Evolutionary conservation across 2,329 filamentous ascomycete genomes (phyloP).

Genomic region (Sclerotinia trifoliorum): DNA sequence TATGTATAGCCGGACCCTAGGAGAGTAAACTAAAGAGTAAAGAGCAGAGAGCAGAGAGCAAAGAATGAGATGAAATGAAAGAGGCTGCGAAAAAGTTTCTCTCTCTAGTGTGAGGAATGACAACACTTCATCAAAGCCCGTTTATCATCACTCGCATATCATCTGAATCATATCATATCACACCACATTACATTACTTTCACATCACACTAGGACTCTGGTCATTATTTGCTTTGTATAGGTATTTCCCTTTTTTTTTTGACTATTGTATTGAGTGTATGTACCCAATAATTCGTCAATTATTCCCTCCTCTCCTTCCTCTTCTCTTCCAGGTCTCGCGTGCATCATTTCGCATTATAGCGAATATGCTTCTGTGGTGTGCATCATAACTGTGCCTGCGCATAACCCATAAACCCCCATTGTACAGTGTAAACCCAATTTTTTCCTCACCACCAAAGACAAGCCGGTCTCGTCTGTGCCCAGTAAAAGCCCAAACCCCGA

Average conservation of each 20-base stretch:
- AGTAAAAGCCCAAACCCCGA: conserved; percentile 7
- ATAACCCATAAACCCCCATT: conserved; percentile 2
- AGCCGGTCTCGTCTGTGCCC: conserved; percentile 6
- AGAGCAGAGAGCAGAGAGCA: neutral
- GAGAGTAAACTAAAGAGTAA: too few relatives aligned
- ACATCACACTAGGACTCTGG: neutral
- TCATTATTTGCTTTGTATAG: neutral
- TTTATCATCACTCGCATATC: neutral
- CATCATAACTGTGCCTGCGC: conserved; percentile 6
- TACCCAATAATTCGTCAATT: neutral
- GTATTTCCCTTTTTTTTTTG: neutral
- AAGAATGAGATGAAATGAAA: neutral
- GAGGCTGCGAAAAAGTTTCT: neutral
- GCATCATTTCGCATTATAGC: neutral
- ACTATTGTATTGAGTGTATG: conserved; percentile 3
- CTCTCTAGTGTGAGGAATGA: neutral
- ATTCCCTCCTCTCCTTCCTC: neutral
- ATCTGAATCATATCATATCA: neutral
- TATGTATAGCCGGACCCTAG: too few relatives aligned
- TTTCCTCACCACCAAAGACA: conserved; percentile 7
- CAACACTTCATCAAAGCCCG: conserved; percentile 6
- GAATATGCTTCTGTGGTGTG: conserved; percentile 2
- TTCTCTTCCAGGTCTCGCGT: neutral
- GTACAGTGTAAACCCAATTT: conserved; percentile 15
- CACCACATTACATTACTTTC: neutral